Evolutionary conservation across 2,329 filamentous ascomycete genomes (phyloP), one percentile per base, ranked within the genome.

Genomic region (Aspergillaceae sp.): DNA sequence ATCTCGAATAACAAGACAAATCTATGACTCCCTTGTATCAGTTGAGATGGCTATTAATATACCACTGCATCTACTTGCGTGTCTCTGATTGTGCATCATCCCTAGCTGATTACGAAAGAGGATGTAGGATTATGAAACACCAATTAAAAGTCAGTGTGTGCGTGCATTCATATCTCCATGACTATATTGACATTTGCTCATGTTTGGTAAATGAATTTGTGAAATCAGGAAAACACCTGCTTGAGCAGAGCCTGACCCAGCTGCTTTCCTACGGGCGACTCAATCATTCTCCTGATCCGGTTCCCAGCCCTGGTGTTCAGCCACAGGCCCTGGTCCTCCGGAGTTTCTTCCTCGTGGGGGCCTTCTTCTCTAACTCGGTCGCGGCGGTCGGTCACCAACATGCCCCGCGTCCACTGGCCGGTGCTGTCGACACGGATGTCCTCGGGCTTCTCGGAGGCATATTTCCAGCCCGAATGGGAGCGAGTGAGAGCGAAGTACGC

Each of bases 361-460:
- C 54, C 70, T 59, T 51, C 73, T 63, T 57, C 66, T 49, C 59
- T 67, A 45, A 64, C 69, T 49, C 63, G 69, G 38, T 67, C 69
- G 48, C 92, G 77, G 33, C 81, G 76, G 72, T 98, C 92, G 36
- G 89, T 74, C 30, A 97, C 76, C 60, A 89, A 90, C 83, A 92
- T 90, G 1, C 92, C 91, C 47, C 87, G 76, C 40, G 90, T 94
- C 92, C 92, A 98, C 71, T 97, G 92, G 1, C 91, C 92, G 2
- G 79, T 72, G 0, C 89, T 94, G 70, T 98, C 92, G 36, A 98
- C 74, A 19, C 92, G 78, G 46, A 98, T 84, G 63, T 98, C 92
- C 65, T 94, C 85, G 0, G 74, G 80, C 47, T 64, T 70, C 36
- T 76, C 72, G 9, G 71, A 65, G 1, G 77, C 73, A 10, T 76